Conservation (phyloP, 805 yeast genomes). For the Yamadazyma tumulicola region DNA sequence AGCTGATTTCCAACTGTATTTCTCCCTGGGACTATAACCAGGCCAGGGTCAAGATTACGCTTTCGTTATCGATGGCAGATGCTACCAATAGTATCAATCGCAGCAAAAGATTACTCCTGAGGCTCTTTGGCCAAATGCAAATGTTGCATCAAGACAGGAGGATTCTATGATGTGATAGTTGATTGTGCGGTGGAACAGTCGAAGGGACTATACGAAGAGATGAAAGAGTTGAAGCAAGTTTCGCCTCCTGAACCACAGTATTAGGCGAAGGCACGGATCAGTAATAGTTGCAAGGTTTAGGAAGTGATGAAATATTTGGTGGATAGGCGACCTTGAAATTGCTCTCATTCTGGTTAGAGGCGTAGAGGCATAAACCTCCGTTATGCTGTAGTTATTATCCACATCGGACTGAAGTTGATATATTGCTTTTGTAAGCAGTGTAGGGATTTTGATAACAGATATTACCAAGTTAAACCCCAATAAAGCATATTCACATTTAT, state of each 20-base stretch:
- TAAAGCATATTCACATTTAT: too few relatives aligned
- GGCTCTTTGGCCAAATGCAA: constrained; percentile 12
- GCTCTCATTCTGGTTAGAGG: too few relatives aligned
- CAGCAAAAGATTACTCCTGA: constrained; percentile 28
- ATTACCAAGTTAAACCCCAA: too few relatives aligned
- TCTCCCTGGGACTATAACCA: constrained; percentile 21
- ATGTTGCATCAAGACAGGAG: constrained; percentile 7
- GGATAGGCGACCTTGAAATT: too few relatives aligned
- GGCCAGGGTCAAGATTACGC: constrained; percentile 25
- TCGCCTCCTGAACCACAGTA: constrained; percentile 14
- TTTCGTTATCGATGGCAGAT: constrained; percentile 37
- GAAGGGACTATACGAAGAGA: constrained; percentile 20
- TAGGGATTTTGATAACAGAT: too few relatives aligned
- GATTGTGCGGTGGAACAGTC: constrained; percentile 29
- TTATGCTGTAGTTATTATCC: too few relatives aligned
- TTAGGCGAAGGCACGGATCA: background rate
- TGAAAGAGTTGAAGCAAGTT: constrained; percentile 8
- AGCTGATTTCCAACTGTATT: constrained; percentile 33
- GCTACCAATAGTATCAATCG: constrained; percentile 32
- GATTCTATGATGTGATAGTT: constrained; percentile 22
- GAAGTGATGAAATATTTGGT: too few relatives aligned
- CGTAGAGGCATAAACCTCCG: too few relatives aligned
- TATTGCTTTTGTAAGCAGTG: too few relatives aligned
- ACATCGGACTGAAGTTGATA: too few relatives aligned
- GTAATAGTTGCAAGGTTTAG: too few relatives aligned